phyloP scores from a whole-genome alignment of 169 alveolate genomes.

The Cryptosporidium sp. region DNA sequence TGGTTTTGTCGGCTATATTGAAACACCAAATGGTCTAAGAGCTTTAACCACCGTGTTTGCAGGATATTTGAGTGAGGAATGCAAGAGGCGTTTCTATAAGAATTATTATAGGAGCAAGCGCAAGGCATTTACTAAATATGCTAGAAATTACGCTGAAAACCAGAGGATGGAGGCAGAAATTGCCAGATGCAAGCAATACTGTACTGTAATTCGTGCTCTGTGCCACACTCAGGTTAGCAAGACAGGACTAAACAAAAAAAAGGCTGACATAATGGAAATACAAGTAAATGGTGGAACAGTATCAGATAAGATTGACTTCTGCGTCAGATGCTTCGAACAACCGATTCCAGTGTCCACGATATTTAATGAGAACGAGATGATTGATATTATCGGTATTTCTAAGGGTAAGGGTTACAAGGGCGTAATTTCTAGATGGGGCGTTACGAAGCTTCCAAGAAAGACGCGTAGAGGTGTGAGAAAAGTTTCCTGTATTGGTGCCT shows the following conservation, averaged over 20 bases:
- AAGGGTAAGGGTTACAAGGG: constrained; percentile 99
- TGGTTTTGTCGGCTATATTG: constrained; percentile 99
- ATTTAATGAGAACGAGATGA: constrained; percentile 96
- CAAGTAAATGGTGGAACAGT: constrained; percentile 99
- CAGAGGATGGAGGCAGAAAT: constrained; percentile 91
- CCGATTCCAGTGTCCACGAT: constrained; percentile 95
- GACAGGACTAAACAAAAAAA: constrained; percentile 94
- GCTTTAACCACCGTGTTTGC: constrained; percentile 99
- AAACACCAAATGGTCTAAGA: constrained; percentile 98
- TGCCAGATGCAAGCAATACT: constrained; percentile 95
- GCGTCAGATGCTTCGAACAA: constrained; percentile 94
- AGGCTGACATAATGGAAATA: constrained; percentile 99
- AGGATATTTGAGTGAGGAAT: constrained; percentile 96
- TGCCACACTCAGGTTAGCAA: constrained; percentile 98
- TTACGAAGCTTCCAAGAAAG: constrained; percentile 98
- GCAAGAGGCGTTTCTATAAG: constrained; percentile 98
- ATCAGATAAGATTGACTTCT: constrained; percentile 96
- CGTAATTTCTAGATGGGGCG: constrained; percentile 99
- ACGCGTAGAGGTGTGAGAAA: constrained; percentile 99
- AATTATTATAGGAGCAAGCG: constrained; percentile 97
- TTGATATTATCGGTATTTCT: constrained; percentile 98
- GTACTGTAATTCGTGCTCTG: constrained; percentile 97
- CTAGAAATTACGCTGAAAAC: constrained; percentile 89
- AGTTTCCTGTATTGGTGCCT: constrained; percentile 99
- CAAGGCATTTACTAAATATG: constrained; percentile 99